A percentile compares a stretch with the other conserved stretches of the same genome.
phyloP scores from a whole-genome alignment of 2,329 filamentous ascomycete species.

The Juglanconis oblonga region DNA sequence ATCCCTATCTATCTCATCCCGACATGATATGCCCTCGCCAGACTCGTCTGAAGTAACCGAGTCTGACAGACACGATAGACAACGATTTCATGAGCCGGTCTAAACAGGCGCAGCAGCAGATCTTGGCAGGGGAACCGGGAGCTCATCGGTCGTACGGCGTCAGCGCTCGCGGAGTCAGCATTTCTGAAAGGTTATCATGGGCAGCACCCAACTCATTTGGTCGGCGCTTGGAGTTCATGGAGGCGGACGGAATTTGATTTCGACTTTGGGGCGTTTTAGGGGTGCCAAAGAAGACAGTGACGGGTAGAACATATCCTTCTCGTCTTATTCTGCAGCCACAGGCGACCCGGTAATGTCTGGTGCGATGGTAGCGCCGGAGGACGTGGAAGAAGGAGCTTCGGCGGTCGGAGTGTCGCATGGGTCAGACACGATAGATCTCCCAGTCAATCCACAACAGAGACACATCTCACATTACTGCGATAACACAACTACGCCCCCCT shows the following conservation, averaged over 20 bases:
- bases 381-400: background rate
- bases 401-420: background rate
- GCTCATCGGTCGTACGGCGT: too few relatives aligned
- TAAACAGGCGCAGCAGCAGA: background rate
- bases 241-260: background rate
- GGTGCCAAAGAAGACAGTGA: background rate
- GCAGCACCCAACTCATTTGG: too few relatives aligned
- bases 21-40: slow-evolving; percentile 13
- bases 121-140: too few relatives aligned
- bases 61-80: slow-evolving; percentile 1
- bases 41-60: slow-evolving; percentile 8
- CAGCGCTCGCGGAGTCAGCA: too few relatives aligned
- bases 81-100: background rate
- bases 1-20: background rate
- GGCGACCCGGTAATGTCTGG: slow-evolving; percentile 3
- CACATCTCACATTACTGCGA: too few relatives aligned
- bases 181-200: too few relatives aligned
- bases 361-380: background rate
- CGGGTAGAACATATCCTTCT: slow-evolving; percentile 4
- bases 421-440: slow-evolving; percentile 16
- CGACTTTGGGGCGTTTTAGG: background rate
- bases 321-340: slow-evolving; percentile 1
- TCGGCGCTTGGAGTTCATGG: background rate
- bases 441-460: slow-evolving; percentile 1
- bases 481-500: too few relatives aligned